phyloP scores from a whole-genome alignment of 2,329 filamentous ascomycete genomes.

The Colletotrichum simmondsii region DNA sequence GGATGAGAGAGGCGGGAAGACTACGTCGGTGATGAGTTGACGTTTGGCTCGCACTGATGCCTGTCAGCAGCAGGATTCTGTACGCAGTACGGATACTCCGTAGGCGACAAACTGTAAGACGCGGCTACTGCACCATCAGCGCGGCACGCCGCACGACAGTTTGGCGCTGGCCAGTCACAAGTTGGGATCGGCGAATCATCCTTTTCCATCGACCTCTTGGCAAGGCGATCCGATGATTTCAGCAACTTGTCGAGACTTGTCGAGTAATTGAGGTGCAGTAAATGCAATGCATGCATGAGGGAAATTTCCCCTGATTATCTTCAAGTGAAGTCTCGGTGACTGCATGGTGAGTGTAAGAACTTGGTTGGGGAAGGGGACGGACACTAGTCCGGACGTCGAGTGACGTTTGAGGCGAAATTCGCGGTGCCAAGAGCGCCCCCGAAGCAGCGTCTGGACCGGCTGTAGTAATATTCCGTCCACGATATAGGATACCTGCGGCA shows the following conservation, averaged over 20 bases:
- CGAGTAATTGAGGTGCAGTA: slow-evolving; percentile 9
- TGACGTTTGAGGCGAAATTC: not conserved
- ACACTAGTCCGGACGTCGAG: not conserved
- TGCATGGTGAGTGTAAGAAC: slow-evolving; percentile 6
- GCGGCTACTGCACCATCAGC: slow-evolving; percentile 11
- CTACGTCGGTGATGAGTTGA: not conserved
- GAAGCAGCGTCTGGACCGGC: not conserved
- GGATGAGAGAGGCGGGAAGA: not conserved
- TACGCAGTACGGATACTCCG: not conserved
- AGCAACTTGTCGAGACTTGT: not conserved
- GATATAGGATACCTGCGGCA: slow-evolving; percentile 15
- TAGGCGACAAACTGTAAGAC: not conserved
- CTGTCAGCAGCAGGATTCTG: not conserved
- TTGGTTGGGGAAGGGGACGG: not conserved
- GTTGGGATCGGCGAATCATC: not conserved
- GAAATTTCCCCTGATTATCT: not conserved
- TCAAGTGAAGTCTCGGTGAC: not conserved
- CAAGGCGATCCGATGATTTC: not conserved
- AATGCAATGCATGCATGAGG: not conserved
- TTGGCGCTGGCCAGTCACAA: slow-evolving; percentile 10
- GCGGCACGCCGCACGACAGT: slow-evolving; percentile 15
- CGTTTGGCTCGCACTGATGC: not conserved
- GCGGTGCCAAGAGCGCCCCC: slow-evolving; percentile 11
- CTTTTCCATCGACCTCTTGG: slow-evolving; percentile 1
- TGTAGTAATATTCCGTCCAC: slow-evolving; percentile 7